These are phyloP conservation scores for Skeletonema menzelii DNA, from an alignment of 108 stramenopile genomes.

Conservation along the genomic window DNA sequence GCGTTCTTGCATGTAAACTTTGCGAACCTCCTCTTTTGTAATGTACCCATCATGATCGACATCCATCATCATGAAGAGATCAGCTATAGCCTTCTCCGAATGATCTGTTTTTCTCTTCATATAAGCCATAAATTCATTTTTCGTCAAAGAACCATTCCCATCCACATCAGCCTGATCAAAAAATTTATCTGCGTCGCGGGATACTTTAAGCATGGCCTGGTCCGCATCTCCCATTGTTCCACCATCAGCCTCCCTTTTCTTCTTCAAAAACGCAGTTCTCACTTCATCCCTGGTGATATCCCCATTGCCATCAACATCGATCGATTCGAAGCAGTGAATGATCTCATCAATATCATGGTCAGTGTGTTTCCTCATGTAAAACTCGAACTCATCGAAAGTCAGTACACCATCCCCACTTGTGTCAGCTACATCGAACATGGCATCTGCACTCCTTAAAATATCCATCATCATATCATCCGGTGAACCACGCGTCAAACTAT, in stretches of 20 bases:
- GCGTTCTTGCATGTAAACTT: slow-evolving; percentile 8
- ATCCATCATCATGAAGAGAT: slow-evolving; percentile 19
- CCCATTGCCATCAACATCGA: slow-evolving; percentile 51
- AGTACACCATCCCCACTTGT: slow-evolving; percentile 13
- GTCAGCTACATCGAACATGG: slow-evolving; percentile 19
- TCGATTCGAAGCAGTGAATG: slow-evolving; percentile 1
- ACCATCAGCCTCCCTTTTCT: slow-evolving; percentile 11
- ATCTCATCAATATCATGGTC: slow-evolving; percentile 15
- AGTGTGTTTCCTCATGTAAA: slow-evolving; percentile 24
- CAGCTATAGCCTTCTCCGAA: slow-evolving; percentile 7
- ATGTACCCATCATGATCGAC: slow-evolving; percentile 8
- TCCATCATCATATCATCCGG: neutral
- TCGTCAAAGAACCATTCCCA: slow-evolving; percentile 3
- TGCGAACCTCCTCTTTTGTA: slow-evolving; percentile 18
- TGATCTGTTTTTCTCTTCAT: slow-evolving; percentile 17
- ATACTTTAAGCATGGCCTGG: neutral
- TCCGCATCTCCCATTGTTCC: neutral
- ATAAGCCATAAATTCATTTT: slow-evolving; percentile 13
- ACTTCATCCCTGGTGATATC: slow-evolving; percentile 29
- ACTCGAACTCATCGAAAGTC: slow-evolving; percentile 17
- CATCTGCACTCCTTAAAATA: slow-evolving; percentile 7
- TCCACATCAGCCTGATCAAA: slow-evolving; percentile 17
- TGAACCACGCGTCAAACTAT: neutral
- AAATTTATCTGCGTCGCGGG: slow-evolving; percentile 12
- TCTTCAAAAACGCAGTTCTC: slow-evolving; percentile 4